Evolutionary conservation across 148 eudicot genomes (phyloP), one percentile per base, ranked within the genome.

Genomic region (Camellia sinensis): DNA sequence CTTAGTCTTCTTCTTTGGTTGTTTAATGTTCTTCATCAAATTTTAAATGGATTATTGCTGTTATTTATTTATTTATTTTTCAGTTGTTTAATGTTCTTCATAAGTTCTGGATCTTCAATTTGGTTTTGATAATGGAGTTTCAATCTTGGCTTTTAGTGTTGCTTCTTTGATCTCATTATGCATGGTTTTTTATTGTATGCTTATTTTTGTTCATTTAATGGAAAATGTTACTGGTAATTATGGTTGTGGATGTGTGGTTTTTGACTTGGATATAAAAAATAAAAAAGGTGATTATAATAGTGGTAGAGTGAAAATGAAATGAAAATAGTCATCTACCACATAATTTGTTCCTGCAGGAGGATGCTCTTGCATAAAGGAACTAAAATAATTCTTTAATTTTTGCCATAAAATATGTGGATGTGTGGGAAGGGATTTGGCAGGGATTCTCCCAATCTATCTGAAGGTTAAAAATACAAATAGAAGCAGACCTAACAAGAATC

Each of bases 131-230:
- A 63, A 21, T 72, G 18, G 61, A 52, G 56, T 21, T 73, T 17
- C 63, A 73, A 73, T 29, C 13, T 73, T 37, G 14, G 6, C 6
- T 1, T 73, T 56, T 73, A 44, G 21, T 50, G 52, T 66, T 29
- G 48, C 80, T 65, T 77, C 72, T 40, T 67, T 78, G 65, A 19
- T 54, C 50, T 22, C n/a, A n/a, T 67, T 54, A 67, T 68, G 46
- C n/a, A 78, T 18, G 8, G n/a, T 54, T 67, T 71, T 50, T 60
- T 37, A 17, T n/a, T 63, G 53, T 64, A 53, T 12, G 7, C 29
- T 50, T 15, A 52, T 40, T 66, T 77, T 77, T 8, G 19, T 77
- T 65, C 50, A n/a, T 65, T 22, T 77, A 21, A 46, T 21, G 45
- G 9, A 48, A 45, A 53, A 48, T 21, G 2, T 19, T 3, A 19